phyloP scores from a whole-genome alignment of 495 filamentous ascomycete genomes.

The Neurospora tetraspora region DNA sequence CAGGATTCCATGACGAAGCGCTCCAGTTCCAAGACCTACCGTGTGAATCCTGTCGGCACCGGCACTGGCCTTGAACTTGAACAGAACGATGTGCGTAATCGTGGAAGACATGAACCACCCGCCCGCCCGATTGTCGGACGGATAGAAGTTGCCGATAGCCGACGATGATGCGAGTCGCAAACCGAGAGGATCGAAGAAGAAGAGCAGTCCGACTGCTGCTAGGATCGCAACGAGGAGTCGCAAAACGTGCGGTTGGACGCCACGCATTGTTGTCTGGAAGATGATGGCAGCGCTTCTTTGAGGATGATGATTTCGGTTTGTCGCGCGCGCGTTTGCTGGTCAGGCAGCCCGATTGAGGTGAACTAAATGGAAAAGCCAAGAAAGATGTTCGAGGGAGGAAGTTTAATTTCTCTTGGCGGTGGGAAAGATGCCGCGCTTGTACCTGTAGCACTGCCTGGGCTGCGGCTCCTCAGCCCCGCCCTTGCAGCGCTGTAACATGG shows the following conservation, averaged over 20 bases:
- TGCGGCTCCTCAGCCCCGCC: neutral
- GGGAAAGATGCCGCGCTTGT: neutral
- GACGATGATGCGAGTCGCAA: slow-evolving; percentile 5
- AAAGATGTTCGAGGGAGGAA: neutral
- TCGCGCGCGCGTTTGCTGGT: neutral
- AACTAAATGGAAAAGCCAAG: neutral
- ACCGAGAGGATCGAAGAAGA: slow-evolving; percentile 14
- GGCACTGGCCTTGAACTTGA: slow-evolving; percentile 46
- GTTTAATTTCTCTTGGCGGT: neutral
- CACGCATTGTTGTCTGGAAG: slow-evolving; percentile 1
- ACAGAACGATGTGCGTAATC: slow-evolving; percentile 50
- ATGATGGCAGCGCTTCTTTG: too few relatives aligned
- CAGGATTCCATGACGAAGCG: neutral
- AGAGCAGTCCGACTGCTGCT: slow-evolving; percentile 6
- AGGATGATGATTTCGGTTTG: neutral
- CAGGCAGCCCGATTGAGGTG: neutral
- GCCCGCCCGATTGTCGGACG: neutral
- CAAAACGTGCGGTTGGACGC: slow-evolving; percentile 6
- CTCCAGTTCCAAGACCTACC: slow-evolving; percentile 29
- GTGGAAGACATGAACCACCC: neutral
- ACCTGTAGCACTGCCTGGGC: neutral
- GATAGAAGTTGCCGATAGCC: neutral
- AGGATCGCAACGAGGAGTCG: slow-evolving; percentile 2
- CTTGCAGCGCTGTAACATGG: neutral
- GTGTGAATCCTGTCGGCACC: slow-evolving; percentile 33